Evolutionary conservation across 352 stramenopile species (phyloP).

Genomic region (Elongisporangium undulatum): DNA sequence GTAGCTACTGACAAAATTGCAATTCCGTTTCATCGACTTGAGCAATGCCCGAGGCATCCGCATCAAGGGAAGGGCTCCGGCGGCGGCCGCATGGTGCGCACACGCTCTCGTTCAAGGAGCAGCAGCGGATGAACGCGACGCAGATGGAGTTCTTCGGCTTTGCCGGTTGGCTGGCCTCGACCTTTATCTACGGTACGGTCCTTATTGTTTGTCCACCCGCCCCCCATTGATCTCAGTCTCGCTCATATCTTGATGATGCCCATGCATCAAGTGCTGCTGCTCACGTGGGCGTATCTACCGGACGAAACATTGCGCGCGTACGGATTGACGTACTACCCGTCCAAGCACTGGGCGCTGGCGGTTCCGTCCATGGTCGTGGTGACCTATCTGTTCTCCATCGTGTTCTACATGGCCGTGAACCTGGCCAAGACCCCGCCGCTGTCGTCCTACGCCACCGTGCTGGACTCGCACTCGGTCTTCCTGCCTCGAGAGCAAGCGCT

Average conservation of each 20-base stretch:
- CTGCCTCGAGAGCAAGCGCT: conserved; percentile 25
- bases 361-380: conserved; percentile 82
- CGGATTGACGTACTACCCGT: conserved; percentile 86
- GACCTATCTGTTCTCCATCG: conserved; percentile 78
- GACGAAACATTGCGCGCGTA: conserved; percentile 71
- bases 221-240: background rate
- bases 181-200: conserved; percentile 63
- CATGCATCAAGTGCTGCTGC: conserved; percentile 86
- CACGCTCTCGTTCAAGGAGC: conserved; percentile 73
- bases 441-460: conserved; percentile 76
- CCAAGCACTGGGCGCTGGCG: conserved; percentile 88
- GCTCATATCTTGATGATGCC: conserved; percentile 1
- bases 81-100: background rate
- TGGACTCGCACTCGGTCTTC: conserved; percentile 64
- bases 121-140: conserved; percentile 74
- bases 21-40: background rate
- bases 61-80: background rate
- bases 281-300: conserved; percentile 87
- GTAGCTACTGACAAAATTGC: background rate
- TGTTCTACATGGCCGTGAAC: conserved; percentile 83
- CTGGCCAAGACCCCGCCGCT: conserved; percentile 65
- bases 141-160: conserved; percentile 87
- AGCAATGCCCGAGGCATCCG: background rate
- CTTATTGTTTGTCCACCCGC: background rate
- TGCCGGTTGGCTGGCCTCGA: conserved; percentile 77